Evolutionary conservation across 2,329 filamentous ascomycete species (phyloP), one percentile per base, ranked within the genome.

Genomic region (Colletotrichum camelliae): DNA sequence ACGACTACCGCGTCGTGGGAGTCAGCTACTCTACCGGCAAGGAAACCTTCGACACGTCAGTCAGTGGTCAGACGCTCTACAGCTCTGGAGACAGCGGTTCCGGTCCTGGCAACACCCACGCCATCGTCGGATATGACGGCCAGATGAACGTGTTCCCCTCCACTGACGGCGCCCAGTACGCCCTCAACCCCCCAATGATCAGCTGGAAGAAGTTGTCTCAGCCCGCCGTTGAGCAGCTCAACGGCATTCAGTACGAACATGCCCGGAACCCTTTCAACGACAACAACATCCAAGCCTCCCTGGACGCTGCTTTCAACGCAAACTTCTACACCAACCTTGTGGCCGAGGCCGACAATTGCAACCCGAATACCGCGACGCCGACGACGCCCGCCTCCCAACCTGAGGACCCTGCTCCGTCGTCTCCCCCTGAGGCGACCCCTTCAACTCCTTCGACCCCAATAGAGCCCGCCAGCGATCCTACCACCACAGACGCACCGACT

Each of bases 1-100:
- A 7, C 29, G 55, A 72, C 21, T 68, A 52, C 31, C 8, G 21
- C 2, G n/a, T 72, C 12, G 65, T 39, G 4, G 64, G 64, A 27
- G 21, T 72, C 21, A 69, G 55, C 62, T 72, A 72, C 21, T 72
- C 70, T 2, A 37, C 12, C 1, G 70, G 64, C 24, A 37, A 37
- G 7, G 55, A 62, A 1, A 24, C 37, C 2, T 72, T n/a, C 37
- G 35, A 61, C 7, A 72, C 18, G 2, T 12, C 8, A n/a, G 31
- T 43, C 1, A 67, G 27, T 5, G 4, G 27, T 1, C 24, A 27
- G 2, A 72, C 70, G 13, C 31, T 68, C 2, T 72, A 52, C 55
- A 52, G 57, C 27, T 64, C 68, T n/a, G 57, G 37, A 37, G 58
- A 69, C 15, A 69, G 58, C 9, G 58, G 39, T 16, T 52, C 37